Base-by-base conservation (phyloP, 2,329 filamentous ascomycete species). In the Paraconiothyrium brasiliense region DNA sequence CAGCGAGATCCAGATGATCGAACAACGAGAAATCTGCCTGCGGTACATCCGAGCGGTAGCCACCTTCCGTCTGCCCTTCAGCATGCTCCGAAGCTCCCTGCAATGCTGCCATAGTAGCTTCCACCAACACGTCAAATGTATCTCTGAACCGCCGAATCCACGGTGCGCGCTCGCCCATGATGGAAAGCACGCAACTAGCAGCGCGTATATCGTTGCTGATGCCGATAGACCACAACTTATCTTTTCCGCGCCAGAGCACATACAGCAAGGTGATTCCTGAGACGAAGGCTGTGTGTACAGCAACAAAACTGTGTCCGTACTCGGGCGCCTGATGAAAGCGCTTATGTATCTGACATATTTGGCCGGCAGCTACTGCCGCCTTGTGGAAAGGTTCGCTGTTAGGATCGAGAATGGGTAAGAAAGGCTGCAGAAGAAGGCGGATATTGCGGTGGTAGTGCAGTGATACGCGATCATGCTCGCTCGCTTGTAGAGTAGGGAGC, bases 371-470 rank as follows among this genome's bases (percentile, higher is more conserved):
- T 5, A 74, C 66, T 35, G 81, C 67, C 59, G 79, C 80, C 3
- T 82, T 80, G 13, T 79, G 76, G 60, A 84, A 83, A 60, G 82
- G 83, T 0, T 81, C 81, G 64, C 84, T 83, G 6, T 78, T 74
- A 3, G 82, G 76, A 4, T 80, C 76, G 6, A 86, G 73, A 16
- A 83, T 76, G 2, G 80, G 79, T 1, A 85, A 71, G 58, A 85
- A 85, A 1, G 83, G 84, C 55, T 85, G 84, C 20, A 85, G 78
- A 1, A 86, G 73, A 14, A 84, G 76, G n/a, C 83, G 78, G 1
- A 85, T 74, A 6, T 83, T 81, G 20, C 83, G 79, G 65, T 85
- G 80, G 64, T 84, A 85, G 64, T 84, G 82, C 11, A 85, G 75
- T 66, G 84, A 78, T 1, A 82, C 78, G 57, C 85, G 84, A 63